These are phyloP conservation scores for Claviceps fusiformis DNA, from an alignment of 2,329 filamentous ascomycete species.

Conservation along the genomic window DNA sequence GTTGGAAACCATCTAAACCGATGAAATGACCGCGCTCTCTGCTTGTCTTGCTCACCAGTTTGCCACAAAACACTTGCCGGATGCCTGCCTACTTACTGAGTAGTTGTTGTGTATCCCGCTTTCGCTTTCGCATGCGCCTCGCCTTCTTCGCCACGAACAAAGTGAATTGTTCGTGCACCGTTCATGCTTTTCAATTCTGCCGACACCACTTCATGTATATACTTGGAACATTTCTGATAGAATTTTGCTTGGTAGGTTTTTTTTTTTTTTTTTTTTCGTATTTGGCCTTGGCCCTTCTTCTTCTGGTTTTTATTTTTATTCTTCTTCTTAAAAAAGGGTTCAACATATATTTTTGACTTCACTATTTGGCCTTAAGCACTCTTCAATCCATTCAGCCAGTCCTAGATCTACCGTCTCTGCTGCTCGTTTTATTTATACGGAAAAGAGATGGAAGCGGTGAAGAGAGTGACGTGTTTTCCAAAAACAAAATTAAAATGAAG, in stretches of 20 bases:
- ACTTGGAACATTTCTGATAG: background rate
- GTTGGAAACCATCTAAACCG: slow-evolving; percentile 17
- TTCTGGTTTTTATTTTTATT: background rate
- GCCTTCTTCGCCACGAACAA: background rate
- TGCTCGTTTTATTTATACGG: too few relatives aligned
- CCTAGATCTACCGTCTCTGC: background rate
- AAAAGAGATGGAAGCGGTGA: too few relatives aligned
- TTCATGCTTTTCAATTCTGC: background rate
- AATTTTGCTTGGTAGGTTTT: background rate
- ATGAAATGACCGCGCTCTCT: slow-evolving; percentile 15
- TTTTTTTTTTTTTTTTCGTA: background rate
- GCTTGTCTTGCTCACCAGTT: background rate
- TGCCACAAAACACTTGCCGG: background rate
- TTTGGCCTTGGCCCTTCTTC: background rate
- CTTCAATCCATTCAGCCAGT: background rate
- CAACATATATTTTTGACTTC: background rate
- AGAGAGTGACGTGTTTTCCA: too few relatives aligned
- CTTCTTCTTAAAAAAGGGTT: too few relatives aligned
- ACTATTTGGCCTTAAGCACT: background rate
- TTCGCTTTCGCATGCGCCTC: background rate
- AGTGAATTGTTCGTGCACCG: background rate
- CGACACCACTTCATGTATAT: background rate
- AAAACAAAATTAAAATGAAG: too few relatives aligned
- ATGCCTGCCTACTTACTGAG: background rate
- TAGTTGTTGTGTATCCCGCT: background rate